A percentile compares a stretch with the other conserved stretches of the same genome.
phyloP scores from a whole-genome alignment of 768 basidiomycete genomes.

The Pisolithus sp. region DNA sequence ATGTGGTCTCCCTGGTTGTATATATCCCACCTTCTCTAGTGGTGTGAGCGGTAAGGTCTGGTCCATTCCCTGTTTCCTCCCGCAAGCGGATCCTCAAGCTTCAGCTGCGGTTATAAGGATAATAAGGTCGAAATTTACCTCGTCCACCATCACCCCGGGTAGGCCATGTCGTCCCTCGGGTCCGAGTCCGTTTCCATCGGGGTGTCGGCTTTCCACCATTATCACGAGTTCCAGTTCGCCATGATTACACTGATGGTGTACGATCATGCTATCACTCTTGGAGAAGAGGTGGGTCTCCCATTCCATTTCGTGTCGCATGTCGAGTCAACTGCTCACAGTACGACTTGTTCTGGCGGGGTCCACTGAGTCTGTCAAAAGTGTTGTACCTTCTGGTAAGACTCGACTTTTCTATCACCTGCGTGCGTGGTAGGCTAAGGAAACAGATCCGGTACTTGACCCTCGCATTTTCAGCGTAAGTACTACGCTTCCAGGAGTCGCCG shows the following conservation, averaged over 20 bases:
- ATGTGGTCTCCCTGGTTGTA: no score
- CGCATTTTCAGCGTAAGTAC: background rate
- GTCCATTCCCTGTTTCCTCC: no score
- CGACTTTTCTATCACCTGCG: no score
- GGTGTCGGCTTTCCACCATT: background rate
- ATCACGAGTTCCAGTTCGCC: background rate
- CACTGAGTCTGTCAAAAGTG: constrained; percentile 3
- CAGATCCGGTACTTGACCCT: constrained; percentile 7
- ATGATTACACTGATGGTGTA: background rate
- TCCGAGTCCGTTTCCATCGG: background rate
- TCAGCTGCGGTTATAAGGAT: no score
- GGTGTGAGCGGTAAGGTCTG: no score
- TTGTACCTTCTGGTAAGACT: constrained; percentile 7
- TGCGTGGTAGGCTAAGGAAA: background rate
- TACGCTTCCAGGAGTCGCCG: no score
- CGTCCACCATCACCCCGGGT: background rate
- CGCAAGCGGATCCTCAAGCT: no score
- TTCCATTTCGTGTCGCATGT: background rate
- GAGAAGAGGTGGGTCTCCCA: constrained; percentile 2
- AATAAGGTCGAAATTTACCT: no score
- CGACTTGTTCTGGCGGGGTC: constrained; percentile 4
- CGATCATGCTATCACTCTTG: background rate
- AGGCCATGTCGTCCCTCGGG: background rate
- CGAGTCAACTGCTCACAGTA: background rate
- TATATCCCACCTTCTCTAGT: no score